Conservation (phyloP, 768 basidiomycete species). For the Leccinum broughii region DNA sequence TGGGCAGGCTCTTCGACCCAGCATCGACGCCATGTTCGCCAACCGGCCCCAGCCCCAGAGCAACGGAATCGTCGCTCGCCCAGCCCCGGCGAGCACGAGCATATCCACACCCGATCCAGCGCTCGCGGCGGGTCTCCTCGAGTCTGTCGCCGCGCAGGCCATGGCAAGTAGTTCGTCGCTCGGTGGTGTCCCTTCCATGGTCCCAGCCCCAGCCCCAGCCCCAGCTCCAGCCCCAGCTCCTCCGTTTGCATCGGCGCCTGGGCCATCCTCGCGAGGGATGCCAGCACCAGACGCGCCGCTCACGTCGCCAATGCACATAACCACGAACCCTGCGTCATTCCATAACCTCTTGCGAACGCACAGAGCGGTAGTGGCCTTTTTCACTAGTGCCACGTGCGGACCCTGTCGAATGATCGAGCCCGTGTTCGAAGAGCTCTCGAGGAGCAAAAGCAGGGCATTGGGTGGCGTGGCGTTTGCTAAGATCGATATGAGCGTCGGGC, state of each 20-base stretch:
- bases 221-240: conserved; percentile 4
- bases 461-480: conserved; percentile 74
- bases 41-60: conserved; percentile 34
- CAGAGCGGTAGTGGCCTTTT: conserved; percentile 75
- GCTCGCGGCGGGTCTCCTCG: conserved; percentile 53
- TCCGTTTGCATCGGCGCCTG: conserved; percentile 10
- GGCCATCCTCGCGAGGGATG: conserved; percentile 25
- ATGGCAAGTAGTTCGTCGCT: conserved; percentile 25
- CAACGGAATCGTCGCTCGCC: conserved; percentile 28
- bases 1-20: conserved; percentile 81
- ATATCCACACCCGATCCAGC: conserved; percentile 43
- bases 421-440: conserved; percentile 75
- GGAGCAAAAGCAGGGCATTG: conserved; percentile 50
- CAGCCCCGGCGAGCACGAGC: conserved; percentile 20
- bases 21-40: conserved; percentile 87
- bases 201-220: background rate
- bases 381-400: conserved; percentile 73
- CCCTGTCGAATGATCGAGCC: conserved; percentile 87
- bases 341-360: conserved; percentile 62
- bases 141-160: conserved; percentile 57
- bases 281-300: conserved; percentile 46
- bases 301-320: conserved; percentile 63
- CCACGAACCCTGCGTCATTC: conserved; percentile 76
- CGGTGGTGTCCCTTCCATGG: background rate
- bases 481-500: conserved; percentile 75